Base-by-base conservation (phyloP, 2,329 filamentous ascomycete species). In the Claviceps purpurea region DNA sequence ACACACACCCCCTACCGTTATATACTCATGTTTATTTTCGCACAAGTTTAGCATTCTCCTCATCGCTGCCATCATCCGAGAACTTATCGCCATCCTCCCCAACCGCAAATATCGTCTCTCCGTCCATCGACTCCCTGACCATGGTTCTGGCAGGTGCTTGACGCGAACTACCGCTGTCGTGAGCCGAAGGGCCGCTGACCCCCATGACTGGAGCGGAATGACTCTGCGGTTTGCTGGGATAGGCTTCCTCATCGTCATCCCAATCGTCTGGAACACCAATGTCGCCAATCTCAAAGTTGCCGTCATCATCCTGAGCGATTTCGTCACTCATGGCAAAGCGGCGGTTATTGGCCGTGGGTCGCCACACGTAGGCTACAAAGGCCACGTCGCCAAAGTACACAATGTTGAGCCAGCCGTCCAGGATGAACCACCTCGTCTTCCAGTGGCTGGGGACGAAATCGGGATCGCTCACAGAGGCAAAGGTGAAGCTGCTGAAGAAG, bases 261-360 rank as follows among this genome's bases (percentile, higher is more conserved):
- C 76, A 81, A 56, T 82, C 78, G 50, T 82, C 82, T 3, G 79
- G 78, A 49, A 88, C 87, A 50, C 88, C 89, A 56, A 98, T 85
- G 52, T 93, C 93, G 48, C 87, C 87, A 65, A 98, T 94, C 65
- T 97, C 93, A 65, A 98, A 98, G 46, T 75, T 79, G 39, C 93
- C 93, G 64, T 97, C 91, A 60, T 98, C 93, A 62, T 98, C 93
- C 78, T 97, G 93, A 2, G 93, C 91, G 64, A 98, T 85, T 79
- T 98, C 93, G 63, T 98, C 93, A 71, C 88, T 95, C 93, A 98
- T 98, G 56, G 93, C 93, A 62, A 98, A 98, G 53, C 93, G 82
- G 60, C 90, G 81, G 71, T 98, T 98, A 70, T 98, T 97, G 50
- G 87, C 89, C 22, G 91, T 97, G 6, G 93, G 93, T 47, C 93